Evolutionary conservation across 108 stramenopile genomes (phyloP).

Genomic region (Cyclotella distinguenda): DNA sequence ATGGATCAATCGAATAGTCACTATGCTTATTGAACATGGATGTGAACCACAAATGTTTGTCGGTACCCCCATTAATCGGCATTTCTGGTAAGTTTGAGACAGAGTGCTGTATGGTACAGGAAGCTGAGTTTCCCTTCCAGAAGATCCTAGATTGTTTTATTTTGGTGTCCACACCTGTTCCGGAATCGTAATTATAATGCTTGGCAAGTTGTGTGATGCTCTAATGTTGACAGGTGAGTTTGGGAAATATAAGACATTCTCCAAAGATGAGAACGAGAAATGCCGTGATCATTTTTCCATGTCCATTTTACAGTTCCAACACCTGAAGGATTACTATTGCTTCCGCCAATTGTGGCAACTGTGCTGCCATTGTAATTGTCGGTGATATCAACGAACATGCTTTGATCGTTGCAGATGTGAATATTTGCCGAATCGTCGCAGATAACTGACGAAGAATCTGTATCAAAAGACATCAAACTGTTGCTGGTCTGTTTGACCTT

Average conservation of each 20-base stretch:
- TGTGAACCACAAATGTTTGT: not conserved
- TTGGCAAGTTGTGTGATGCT: conserved; percentile 5
- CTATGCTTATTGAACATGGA: not conserved
- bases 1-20: not conserved
- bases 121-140: not conserved
- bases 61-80: conserved; percentile 6
- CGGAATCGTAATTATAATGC: not conserved
- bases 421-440: not conserved
- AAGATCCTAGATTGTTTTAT: conserved; percentile 1
- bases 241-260: conserved; percentile 5
- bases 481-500: not conserved
- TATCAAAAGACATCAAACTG: conserved; percentile 4
- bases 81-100: conserved; percentile 5
- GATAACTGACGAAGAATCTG: not conserved
- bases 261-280: not conserved
- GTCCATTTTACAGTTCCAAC: conserved; percentile 17
- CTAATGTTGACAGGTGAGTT: conserved; percentile 6
- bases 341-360: conserved; percentile 20
- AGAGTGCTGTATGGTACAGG: not conserved
- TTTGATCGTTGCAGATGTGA: conserved; percentile 5
- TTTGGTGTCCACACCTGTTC: conserved; percentile 2
- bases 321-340: not conserved
- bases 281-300: conserved; percentile 12
- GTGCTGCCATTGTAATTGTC: not conserved
- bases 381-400: not conserved